Evolutionary conservation across 768 basidiomycete species (phyloP).

Genomic region (Trametes punicea): DNA sequence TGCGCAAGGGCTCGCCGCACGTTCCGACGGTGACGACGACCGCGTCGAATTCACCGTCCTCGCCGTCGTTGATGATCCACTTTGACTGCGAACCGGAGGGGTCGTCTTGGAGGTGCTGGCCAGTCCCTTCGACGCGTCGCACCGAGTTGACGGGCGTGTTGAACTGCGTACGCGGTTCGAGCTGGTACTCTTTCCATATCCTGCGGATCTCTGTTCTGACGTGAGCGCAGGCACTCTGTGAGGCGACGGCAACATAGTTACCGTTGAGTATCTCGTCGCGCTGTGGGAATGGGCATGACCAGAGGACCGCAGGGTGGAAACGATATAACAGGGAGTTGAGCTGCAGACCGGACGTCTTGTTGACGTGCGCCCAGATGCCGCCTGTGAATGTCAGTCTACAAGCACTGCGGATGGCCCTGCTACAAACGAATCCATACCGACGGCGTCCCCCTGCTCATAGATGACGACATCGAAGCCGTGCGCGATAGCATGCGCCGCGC

Average conservation of each 20-base stretch:
- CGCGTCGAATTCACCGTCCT: conserved; percentile 47
- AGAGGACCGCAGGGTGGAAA: conserved; percentile 45
- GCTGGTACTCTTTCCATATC: conserved; percentile 48
- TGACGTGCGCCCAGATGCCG: conserved; percentile 52
- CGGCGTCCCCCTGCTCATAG: conserved; percentile 34
- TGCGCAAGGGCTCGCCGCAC: conserved; percentile 45
- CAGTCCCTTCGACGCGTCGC: conserved; percentile 23
- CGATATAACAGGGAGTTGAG: conserved; percentile 50
- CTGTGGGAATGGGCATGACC: conserved; percentile 43
- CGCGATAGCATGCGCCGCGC: conserved; percentile 47
- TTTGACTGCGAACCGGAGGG: conserved; percentile 14
- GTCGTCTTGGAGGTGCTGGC: conserved; percentile 17
- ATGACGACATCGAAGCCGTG: conserved; percentile 54
- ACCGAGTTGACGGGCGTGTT: conserved; percentile 42
- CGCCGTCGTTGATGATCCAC: conserved; percentile 48
- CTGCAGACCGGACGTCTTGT: conserved; percentile 48
- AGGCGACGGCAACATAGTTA: conserved; percentile 15
- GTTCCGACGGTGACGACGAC: conserved; percentile 49
- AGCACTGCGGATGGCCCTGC: background rate
- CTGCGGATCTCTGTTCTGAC: conserved; percentile 17
- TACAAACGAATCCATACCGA: conserved; percentile 19
- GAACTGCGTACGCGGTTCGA: conserved; percentile 44
- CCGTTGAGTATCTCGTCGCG: conserved; percentile 49
- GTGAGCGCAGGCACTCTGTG: background rate
- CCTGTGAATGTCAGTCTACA: conserved; percentile 24